Evolutionary conservation across 139 green algal genomes (phyloP).

Genomic region (Zygnema cylindricum): DNA sequence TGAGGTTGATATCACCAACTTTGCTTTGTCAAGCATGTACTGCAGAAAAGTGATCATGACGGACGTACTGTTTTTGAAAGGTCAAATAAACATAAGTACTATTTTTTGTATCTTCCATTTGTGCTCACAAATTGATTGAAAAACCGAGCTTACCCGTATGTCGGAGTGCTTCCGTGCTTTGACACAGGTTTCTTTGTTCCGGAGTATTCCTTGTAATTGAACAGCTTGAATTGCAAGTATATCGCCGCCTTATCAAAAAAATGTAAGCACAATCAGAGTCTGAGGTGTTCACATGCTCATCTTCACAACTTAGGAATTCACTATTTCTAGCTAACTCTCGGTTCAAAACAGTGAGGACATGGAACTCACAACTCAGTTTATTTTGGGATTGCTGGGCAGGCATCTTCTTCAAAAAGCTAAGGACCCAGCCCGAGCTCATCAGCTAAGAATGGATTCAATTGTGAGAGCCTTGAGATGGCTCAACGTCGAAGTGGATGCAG

Average conservation of each 20-base stretch:
- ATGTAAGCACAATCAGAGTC: constrained; percentile 58
- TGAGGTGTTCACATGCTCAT: background rate
- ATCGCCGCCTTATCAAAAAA: constrained; percentile 72
- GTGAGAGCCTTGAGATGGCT: constrained; percentile 65
- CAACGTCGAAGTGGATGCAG: constrained; percentile 72
- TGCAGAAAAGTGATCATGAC: too few species aligned
- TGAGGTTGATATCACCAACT: too few species aligned
- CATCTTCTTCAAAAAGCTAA: constrained; percentile 66
- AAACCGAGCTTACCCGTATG: too few species aligned
- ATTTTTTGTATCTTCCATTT: too few species aligned
- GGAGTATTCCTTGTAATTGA: constrained; percentile 82
- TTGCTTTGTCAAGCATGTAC: too few species aligned
- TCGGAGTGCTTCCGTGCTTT: too few species aligned
- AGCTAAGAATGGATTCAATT: constrained; percentile 59
- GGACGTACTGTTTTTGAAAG: too few species aligned
- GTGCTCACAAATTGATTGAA: too few species aligned
- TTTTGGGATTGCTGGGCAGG: constrained; percentile 28
- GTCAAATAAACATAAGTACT: too few species aligned
- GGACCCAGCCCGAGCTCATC: constrained; percentile 71
- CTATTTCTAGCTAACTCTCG: background rate
- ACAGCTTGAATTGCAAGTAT: constrained; percentile 75
- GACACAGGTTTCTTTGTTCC: constrained; percentile 68
- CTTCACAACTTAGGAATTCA: background rate
- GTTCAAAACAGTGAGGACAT: background rate
- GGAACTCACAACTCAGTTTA: background rate